Percentiles rank a stretch among this genome's conserved stretches.
Conservation (phyloP, 352 stramenopile species). For the Pythium phragmiticola region DNA sequence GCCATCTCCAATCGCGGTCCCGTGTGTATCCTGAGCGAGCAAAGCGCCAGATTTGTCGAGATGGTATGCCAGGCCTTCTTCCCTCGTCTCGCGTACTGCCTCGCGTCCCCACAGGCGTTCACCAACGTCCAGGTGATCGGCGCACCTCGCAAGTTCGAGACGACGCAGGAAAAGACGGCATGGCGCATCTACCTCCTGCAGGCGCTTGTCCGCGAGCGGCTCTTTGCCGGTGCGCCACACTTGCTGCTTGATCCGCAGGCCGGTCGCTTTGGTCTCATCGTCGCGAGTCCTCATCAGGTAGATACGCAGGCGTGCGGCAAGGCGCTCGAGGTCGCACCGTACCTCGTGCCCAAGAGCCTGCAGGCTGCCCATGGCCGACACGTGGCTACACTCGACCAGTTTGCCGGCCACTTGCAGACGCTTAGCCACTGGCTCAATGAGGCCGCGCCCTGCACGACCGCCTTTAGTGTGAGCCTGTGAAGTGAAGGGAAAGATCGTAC, state of each 20-base stretch:
- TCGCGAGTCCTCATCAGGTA: slow-evolving; percentile 57
- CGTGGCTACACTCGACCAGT: slow-evolving; percentile 45
- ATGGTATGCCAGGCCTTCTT: slow-evolving; percentile 62
- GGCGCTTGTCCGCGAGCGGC: slow-evolving; percentile 51
- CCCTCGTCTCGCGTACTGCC: slow-evolving; percentile 58
- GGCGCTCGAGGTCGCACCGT: slow-evolving; percentile 53
- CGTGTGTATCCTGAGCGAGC: slow-evolving; percentile 67
- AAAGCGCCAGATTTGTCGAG: slow-evolving; percentile 62
- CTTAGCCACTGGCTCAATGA: slow-evolving; percentile 55
- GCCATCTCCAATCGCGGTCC: slow-evolving; percentile 45
- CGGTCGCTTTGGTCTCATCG: slow-evolving; percentile 57
- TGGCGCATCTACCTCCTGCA: slow-evolving; percentile 58
- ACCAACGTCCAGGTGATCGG: slow-evolving; percentile 63
- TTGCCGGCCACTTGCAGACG: slow-evolving; percentile 50
- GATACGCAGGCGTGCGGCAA: slow-evolving; percentile 55
- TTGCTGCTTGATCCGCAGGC: slow-evolving; percentile 36
- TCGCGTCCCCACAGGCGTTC: slow-evolving; percentile 45
- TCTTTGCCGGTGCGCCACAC: slow-evolving; percentile 48
- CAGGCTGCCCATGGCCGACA: slow-evolving; percentile 48
- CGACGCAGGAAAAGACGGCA: slow-evolving; percentile 43
- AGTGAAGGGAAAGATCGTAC: not conserved
- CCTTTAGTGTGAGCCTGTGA: slow-evolving; percentile 56
- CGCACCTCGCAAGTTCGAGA: slow-evolving; percentile 52
- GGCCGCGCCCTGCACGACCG: slow-evolving; percentile 48
- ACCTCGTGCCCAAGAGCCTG: slow-evolving; percentile 58